Conservation (phyloP, 768 basidiomycete species). For the Mycena vulgaris region DNA sequence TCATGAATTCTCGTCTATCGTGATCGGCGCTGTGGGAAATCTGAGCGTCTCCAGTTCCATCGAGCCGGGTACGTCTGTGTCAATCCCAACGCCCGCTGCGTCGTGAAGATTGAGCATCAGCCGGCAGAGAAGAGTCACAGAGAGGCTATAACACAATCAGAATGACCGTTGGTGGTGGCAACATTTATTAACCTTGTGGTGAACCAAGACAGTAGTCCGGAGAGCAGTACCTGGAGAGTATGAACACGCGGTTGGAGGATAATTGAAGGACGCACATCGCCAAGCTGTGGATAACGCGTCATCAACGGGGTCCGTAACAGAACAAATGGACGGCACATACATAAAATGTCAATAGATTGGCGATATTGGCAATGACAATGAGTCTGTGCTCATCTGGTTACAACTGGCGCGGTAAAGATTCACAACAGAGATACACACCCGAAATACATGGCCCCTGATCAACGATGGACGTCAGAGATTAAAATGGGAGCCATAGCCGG, state of each 20-base stretch:
- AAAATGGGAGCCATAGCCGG: neutral
- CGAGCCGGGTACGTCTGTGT: neutral
- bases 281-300: neutral
- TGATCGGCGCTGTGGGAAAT: slow-evolving; percentile 2
- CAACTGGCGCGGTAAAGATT: no score
- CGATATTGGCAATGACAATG: slow-evolving; percentile 17
- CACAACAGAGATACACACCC: slow-evolving; percentile 1
- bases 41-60: slow-evolving; percentile 11
- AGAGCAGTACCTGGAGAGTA: slow-evolving; percentile 14
- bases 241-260: neutral
- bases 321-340: neutral
- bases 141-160: slow-evolving; percentile 8
- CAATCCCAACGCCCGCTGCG: slow-evolving; percentile 1
- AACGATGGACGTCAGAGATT: neutral
- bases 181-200: slow-evolving; percentile 8
- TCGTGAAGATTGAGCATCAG: slow-evolving; percentile 27
- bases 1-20: neutral
- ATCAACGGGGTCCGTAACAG: neutral
- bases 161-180: neutral
- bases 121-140: slow-evolving; percentile 15
- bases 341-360: slow-evolving; percentile 25
- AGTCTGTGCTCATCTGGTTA: slow-evolving; percentile 2
- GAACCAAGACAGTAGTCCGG: slow-evolving; percentile 27
- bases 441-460: slow-evolving; percentile 26
- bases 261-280: slow-evolving; percentile 6